Evolutionary conservation across 1,284 basidiomycete species (phyloP).

Genomic region (Singerocomus inundabilis): DNA sequence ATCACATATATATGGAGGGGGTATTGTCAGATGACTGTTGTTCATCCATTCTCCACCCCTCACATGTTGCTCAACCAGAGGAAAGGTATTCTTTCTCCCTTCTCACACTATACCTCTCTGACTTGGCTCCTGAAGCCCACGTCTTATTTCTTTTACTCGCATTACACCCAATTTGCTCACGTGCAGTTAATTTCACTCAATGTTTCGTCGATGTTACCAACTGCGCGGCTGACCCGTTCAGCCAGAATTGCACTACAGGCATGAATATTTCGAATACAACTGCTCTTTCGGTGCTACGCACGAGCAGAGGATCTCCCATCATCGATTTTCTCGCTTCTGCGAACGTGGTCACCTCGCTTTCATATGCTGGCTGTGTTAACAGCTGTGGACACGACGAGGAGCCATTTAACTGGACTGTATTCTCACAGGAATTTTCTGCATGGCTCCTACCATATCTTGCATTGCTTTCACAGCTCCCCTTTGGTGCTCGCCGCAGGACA

Average conservation of each 20-base stretch:
- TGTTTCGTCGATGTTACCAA: conserved; percentile 9
- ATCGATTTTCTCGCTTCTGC: neutral
- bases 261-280: conserved; percentile 11
- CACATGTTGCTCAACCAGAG: conserved; percentile 3
- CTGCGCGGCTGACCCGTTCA: conserved; percentile 12
- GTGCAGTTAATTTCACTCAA: conserved; percentile 6
- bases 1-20: no score
- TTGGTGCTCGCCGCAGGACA: conserved; percentile 29
- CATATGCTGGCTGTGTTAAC: conserved; percentile 30
- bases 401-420: conserved; percentile 37
- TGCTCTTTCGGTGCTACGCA: conserved; percentile 18
- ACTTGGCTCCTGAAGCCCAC: conserved; percentile 6
- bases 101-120: neutral
- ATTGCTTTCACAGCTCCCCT: conserved; percentile 43
- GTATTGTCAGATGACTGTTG: neutral
- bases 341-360: conserved; percentile 10
- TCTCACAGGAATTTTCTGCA: conserved; percentile 40
- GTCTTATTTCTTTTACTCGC: conserved; percentile 1
- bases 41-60: no score
- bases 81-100: conserved; percentile 10
- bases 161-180: neutral
- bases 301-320: conserved; percentile 9
- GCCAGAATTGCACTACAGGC: conserved; percentile 2
- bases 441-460: conserved; percentile 49
- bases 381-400: conserved; percentile 34